A percentile compares a stretch with the other conserved stretches of the same genome.
Evolutionary conservation across 1,139 yeast genomes (phyloP).

Genomic region (Suhomyces bokatorum): DNA sequence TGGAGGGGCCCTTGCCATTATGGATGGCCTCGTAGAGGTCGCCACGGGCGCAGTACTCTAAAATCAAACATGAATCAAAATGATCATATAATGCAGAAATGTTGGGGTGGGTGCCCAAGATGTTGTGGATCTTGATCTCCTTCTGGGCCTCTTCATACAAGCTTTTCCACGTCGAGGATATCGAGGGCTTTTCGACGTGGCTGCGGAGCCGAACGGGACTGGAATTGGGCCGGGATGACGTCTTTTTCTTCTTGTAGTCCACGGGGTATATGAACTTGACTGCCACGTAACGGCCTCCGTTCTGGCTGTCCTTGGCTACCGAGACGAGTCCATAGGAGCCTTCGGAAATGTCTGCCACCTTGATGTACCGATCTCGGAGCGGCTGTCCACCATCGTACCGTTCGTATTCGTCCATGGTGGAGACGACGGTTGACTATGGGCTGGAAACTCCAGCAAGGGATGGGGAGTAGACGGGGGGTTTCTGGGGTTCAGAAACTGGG

Average conservation of each 20-base stretch:
- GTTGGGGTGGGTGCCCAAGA: slow-evolving; percentile 64
- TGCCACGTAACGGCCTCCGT: slow-evolving; percentile 64
- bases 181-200: slow-evolving; percentile 11
- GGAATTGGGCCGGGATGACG: slow-evolving; percentile 32
- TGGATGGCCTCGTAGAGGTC: slow-evolving; percentile 93
- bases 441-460: background rate
- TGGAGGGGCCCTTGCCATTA: slow-evolving; percentile 76
- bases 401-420: slow-evolving; percentile 46
- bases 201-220: slow-evolving; percentile 40
- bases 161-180: slow-evolving; percentile 32
- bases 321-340: slow-evolving; percentile 95
- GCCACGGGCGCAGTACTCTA: slow-evolving; percentile 90
- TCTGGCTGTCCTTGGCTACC: slow-evolving; percentile 68
- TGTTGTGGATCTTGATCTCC: slow-evolving; percentile 73
- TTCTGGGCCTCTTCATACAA: slow-evolving; percentile 68
- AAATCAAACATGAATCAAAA: slow-evolving; percentile 76
- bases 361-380: slow-evolving; percentile 62
- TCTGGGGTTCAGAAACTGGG: background rate
- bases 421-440: background rate
- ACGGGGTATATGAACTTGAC: slow-evolving; percentile 73
- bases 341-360: slow-evolving; percentile 78
- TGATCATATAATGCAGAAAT: slow-evolving; percentile 71
- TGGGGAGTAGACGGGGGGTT: background rate
- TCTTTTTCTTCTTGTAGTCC: slow-evolving; percentile 34
- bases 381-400: slow-evolving; percentile 63